These are phyloP conservation scores for Fomitopsis serialis DNA, from an alignment of 768 basidiomycete species.

Conservation along the genomic window DNA sequence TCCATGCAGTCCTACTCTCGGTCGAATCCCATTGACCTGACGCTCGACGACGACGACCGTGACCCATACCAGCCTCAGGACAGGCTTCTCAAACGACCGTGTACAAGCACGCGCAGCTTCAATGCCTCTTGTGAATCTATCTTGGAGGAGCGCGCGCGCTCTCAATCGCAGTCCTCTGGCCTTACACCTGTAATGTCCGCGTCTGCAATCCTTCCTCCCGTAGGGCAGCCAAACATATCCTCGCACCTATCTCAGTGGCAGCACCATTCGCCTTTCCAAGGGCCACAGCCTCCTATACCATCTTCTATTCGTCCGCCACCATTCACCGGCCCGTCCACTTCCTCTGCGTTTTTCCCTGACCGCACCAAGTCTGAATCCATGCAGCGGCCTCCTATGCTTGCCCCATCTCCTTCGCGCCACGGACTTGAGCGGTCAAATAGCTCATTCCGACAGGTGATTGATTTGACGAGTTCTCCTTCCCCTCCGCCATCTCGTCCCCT, in stretches of 20 bases:
- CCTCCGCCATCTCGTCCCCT: slow-evolving; percentile 16
- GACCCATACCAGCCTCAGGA: slow-evolving; percentile 7
- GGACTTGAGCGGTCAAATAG: slow-evolving; percentile 6
- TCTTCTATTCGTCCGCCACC: slow-evolving; percentile 40
- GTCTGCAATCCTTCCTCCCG: slow-evolving; percentile 16
- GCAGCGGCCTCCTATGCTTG: slow-evolving; percentile 3
- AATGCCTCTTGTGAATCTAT: slow-evolving; percentile 12
- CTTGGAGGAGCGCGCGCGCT: slow-evolving; percentile 1
- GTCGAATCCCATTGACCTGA: slow-evolving; percentile 64
- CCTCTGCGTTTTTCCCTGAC: slow-evolving; percentile 26
- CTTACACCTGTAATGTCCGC: slow-evolving; percentile 25
- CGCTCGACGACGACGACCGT: slow-evolving; percentile 50
- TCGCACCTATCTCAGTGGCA: background rate
- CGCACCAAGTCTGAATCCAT: slow-evolving; percentile 2
- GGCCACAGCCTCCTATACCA: slow-evolving; percentile 8
- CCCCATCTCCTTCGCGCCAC: background rate
- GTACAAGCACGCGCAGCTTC: slow-evolving; percentile 15
- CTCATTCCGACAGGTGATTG: slow-evolving; percentile 55
- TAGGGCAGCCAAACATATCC: background rate
- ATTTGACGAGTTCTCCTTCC: slow-evolving; percentile 43
- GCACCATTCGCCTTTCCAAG: background rate
- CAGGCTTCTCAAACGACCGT: slow-evolving; percentile 17
- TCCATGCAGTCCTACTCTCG: slow-evolving; percentile 31
- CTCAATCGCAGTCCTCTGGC: slow-evolving; percentile 17
- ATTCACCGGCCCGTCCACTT: slow-evolving; percentile 42